Base-by-base conservation (phyloP, 192 early-diverging fungal species). In the Dimargaris verticillata region DNA sequence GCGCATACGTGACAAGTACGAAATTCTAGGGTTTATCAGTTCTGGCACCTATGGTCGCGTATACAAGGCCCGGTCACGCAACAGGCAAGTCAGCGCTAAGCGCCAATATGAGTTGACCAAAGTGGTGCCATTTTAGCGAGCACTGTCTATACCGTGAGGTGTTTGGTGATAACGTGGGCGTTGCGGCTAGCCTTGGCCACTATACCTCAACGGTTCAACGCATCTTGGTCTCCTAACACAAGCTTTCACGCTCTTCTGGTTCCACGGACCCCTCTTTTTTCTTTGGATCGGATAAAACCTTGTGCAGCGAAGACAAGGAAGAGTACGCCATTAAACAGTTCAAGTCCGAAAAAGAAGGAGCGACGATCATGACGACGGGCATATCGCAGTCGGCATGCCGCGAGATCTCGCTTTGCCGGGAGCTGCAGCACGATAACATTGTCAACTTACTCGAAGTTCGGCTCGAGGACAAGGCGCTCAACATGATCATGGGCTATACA, bases 251-350 rank as follows among this genome's bases (percentile, higher is more conserved):
- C 33, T 38, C 3, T 2, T 38, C 7, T 38, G 33, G 33, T 38
- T 38, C 7, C 7, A 38, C 7, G 33, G 33, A 7, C 33, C 33
- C 33, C 7, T 38, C 7, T 2, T 2, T 38, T 38, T 38, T 38
- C 7, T 38, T 5, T 38, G 2, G 33, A 38, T 7, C 2, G 2
- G 33, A 38, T 7, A 7, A 38, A 38, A 38, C 7, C 33, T 38
- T 38, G 3, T 2, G 33, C 33, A 38, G 33, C 33, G 66, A 67
- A 43, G 72, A 74, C 17, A 68, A 69, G 15, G 64, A 79, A 44
- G 86, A 93, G 68, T 87, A 86, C 64, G 93, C 93, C 3, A 95
- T 97, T 52, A 97, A 97, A 69, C 91, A 91, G 78, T 97, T 97
- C 68, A 97, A 97, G 63, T 89, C 91, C 10, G 93, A 97, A 61